These are phyloP conservation scores for Globisporangium alternatum DNA, from an alignment of 352 stramenopile species.

Conservation along the genomic window DNA sequence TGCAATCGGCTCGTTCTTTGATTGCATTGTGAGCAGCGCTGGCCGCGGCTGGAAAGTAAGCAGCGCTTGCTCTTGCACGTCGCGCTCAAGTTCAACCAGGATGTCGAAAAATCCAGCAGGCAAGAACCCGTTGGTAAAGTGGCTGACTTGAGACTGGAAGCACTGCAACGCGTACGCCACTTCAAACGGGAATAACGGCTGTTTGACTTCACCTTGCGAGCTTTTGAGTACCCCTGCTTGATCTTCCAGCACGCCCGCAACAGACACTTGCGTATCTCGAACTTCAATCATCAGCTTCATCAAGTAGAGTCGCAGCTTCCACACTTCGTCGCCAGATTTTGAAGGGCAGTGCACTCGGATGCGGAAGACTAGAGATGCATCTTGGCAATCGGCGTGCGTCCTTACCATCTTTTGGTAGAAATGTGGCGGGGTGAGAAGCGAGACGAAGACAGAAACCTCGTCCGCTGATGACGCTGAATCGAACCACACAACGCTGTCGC, in stretches of 20 bases:
- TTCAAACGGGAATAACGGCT: constrained; percentile 19
- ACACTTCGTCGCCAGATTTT: constrained; percentile 20
- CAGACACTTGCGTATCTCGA: constrained; percentile 37
- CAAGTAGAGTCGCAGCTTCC: constrained; percentile 46
- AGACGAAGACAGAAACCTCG: constrained; percentile 29
- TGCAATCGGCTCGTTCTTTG: constrained; percentile 21
- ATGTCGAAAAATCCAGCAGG: constrained; percentile 35
- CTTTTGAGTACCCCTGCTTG: not conserved
- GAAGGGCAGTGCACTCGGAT: constrained; percentile 1
- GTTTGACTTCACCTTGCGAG: not conserved
- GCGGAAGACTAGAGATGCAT: constrained; percentile 35
- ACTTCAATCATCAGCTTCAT: constrained; percentile 46
- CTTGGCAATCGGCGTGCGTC: constrained; percentile 32
- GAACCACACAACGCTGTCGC: constrained; percentile 41
- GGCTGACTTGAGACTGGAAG: constrained; percentile 40
- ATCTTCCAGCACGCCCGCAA: not conserved
- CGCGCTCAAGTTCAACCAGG: constrained; percentile 26
- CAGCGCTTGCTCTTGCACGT: constrained; percentile 45
- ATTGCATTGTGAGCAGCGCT: constrained; percentile 32
- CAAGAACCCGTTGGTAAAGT: constrained; percentile 44
- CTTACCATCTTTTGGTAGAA: constrained; percentile 33
- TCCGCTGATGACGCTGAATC: constrained; percentile 25
- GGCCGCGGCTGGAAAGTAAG: constrained; percentile 32
- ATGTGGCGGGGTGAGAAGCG: constrained; percentile 36
- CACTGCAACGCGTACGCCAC: constrained; percentile 54